A percentile compares a stretch with the other conserved stretches of the same genome.
These are phyloP conservation scores for Gaeumannomyces tritici DNA, from an alignment of 2,329 filamentous ascomycete genomes.

Conservation along the genomic window DNA sequence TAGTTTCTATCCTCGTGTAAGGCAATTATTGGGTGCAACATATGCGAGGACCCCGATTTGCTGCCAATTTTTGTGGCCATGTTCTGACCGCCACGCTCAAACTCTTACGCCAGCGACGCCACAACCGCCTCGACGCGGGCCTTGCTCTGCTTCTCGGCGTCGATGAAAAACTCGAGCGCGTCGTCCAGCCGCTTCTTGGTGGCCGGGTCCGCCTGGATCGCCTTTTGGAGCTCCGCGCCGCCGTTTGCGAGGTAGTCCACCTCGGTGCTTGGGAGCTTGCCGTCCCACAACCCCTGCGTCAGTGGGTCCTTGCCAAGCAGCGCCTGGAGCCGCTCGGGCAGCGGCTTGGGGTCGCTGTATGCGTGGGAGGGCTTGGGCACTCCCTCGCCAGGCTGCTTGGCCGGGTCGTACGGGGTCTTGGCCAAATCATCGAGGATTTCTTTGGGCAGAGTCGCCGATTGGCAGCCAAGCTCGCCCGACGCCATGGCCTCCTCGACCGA, in stretches of 20 bases:
- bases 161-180: constrained; percentile 28
- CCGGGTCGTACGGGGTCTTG: constrained; percentile 19
- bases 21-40: background rate
- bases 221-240: constrained; percentile 30
- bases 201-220: constrained; percentile 27
- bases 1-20: background rate
- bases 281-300: constrained; percentile 24
- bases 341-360: constrained; percentile 22
- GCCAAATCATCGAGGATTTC: constrained; percentile 26
- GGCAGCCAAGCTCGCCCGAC: constrained; percentile 33
- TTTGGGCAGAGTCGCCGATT: constrained; percentile 33
- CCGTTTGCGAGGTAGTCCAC: constrained; percentile 36
- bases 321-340: constrained; percentile 23
- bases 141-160: constrained; percentile 18
- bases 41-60: background rate
- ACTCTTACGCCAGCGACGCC: constrained; percentile 4
- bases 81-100: too few relatives aligned
- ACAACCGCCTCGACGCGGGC: constrained; percentile 18
- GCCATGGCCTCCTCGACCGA: constrained; percentile 33
- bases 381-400: constrained; percentile 25
- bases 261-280: constrained; percentile 26
- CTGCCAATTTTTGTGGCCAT: background rate
- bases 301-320: constrained; percentile 29
- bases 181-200: constrained; percentile 25
- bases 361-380: constrained; percentile 28